Conservation (phyloP, 2,329 filamentous ascomycete genomes). For the Chaetomium sp. region DNA sequence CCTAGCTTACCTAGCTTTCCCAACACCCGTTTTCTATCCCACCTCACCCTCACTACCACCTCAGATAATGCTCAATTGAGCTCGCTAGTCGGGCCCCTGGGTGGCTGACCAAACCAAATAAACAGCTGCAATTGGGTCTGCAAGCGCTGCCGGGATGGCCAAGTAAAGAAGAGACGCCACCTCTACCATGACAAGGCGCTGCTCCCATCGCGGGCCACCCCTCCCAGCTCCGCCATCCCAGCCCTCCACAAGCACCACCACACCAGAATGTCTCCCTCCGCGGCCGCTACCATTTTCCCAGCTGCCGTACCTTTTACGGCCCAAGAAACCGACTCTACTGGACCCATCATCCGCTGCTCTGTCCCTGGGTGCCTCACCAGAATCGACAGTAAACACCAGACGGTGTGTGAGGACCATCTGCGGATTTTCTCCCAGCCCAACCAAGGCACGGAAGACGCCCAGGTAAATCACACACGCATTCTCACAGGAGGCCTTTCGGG, state of each 20-base stretch:
- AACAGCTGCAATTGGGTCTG: constrained; percentile 16
- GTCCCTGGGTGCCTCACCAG: constrained; percentile 11
- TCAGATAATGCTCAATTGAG: background rate
- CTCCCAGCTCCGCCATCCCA: constrained; percentile 7
- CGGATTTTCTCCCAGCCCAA: constrained; percentile 1
- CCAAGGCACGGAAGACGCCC: background rate
- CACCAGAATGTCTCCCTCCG: constrained; percentile 12
- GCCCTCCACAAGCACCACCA: background rate
- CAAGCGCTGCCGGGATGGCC: constrained; percentile 16
- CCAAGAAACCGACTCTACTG: background rate
- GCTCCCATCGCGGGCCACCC: constrained; percentile 14
- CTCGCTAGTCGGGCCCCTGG: background rate
- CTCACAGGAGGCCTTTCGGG: background rate
- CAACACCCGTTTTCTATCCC: background rate
- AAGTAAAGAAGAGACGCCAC: background rate
- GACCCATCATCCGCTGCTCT: constrained; percentile 9
- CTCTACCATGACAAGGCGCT: constrained; percentile 17
- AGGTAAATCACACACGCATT: background rate
- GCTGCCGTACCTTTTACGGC: background rate
- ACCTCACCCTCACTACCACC: background rate
- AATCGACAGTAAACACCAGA: constrained; percentile 9
- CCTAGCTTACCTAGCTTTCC: constrained; percentile 1
- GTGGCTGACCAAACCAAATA: background rate
- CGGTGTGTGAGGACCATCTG: constrained; percentile 11
- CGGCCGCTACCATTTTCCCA: background rate